Evolutionary conservation across 257 asterid genomes (phyloP), one percentile per base, ranked within the genome.

Genomic region (Osmanthus fragrans): DNA sequence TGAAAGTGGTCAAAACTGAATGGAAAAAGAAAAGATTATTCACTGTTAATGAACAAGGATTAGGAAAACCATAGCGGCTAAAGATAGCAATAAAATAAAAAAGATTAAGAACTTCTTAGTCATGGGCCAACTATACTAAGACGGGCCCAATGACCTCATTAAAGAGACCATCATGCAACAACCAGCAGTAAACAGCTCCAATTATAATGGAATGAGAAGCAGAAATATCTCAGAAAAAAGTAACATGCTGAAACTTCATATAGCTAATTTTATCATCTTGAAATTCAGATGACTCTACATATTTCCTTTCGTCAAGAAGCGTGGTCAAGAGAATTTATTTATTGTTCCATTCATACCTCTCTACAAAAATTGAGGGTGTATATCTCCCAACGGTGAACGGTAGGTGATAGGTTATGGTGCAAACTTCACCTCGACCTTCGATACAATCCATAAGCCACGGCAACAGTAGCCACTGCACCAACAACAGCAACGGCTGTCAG

Each of bases 381-480:
- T 49, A 66, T 66, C 73, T 79, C 77, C 65, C 37, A 71, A 29
- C 71, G 5, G 19, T 45, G 73, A 80, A 80, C 27, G 1, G 27
- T 25, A 25, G 27, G 27, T 27, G 12, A 16, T 32, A 32, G 27
- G 3, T 45, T 3, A 29, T 21, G 13, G 60, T 70, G 3, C 58
- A 27, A 34, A 36, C 60, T 82, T 91, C 83, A 93, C 86, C 89
- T 86, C 32, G 97, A 80, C 80, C 90, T 86, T 71, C 89, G 86
- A 82, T 86, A 84, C 75, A 85, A 69, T 71, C 92, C 88, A 83
- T 89, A 89, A 49, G 97, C 96, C 82, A 93, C 89, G 19, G 94
- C 96, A 69, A 91, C 82, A 80, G 88, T 71, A 64, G 94, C 88
- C 80, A 93, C 88, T 4, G 94, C 96, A 68, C 97, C 96, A 66